Percentiles rank a stretch among this genome's conserved stretches.
phyloP scores from a whole-genome alignment of 2,329 filamentous ascomycete species.

The Stromatinia cepivora region DNA sequence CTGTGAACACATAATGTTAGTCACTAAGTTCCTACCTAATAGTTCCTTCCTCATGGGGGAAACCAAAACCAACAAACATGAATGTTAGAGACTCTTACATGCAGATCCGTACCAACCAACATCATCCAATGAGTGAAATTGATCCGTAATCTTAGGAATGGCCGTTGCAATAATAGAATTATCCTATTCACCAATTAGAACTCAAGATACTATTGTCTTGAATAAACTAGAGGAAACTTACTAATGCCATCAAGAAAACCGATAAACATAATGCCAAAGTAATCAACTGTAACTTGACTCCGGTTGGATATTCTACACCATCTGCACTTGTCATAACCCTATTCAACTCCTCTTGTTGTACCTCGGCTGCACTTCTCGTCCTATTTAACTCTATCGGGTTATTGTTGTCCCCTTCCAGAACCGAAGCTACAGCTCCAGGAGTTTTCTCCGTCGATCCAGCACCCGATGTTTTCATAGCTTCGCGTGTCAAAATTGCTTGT shows the following conservation, averaged over 20 bases:
- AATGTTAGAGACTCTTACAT: conserved; percentile 46
- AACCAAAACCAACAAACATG: background rate
- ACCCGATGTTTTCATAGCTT: background rate
- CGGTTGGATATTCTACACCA: conserved; percentile 38
- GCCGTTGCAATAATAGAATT: conserved; percentile 46
- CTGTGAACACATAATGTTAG: background rate
- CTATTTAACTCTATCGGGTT: conserved; percentile 10
- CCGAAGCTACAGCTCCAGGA: background rate
- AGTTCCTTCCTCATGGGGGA: background rate
- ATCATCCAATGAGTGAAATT: conserved; percentile 52
- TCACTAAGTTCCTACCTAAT: background rate
- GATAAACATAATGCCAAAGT: conserved; percentile 37
- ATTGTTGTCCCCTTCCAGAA: conserved; percentile 1
- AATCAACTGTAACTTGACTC: conserved; percentile 36
- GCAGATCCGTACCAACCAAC: conserved; percentile 60
- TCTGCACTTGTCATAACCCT: conserved; percentile 38
- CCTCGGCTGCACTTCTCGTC: conserved; percentile 25
- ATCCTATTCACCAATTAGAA: conserved; percentile 14
- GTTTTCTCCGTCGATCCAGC: background rate
- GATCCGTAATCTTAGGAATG: conserved; percentile 55
- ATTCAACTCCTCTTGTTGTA: conserved; percentile 28
- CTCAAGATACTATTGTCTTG: no score
- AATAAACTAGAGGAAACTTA: background rate
- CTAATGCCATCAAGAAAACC: conserved; percentile 38
- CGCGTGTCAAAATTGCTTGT: background rate